Conservation (phyloP, 2,329 filamentous ascomycete genomes). For the Rhinocladiella similis region DNA sequence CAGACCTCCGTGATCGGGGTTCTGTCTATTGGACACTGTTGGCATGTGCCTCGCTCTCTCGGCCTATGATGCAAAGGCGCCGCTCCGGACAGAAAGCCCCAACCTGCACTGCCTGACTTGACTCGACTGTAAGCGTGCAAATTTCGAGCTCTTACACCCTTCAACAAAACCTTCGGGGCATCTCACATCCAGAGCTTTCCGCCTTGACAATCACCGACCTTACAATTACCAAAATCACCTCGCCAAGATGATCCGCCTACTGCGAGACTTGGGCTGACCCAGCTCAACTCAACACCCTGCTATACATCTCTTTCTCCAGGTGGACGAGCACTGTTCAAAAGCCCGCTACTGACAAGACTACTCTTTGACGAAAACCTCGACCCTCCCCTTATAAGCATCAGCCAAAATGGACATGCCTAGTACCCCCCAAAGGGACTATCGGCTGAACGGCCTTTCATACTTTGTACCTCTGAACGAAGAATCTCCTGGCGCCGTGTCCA, state of each 20-base stretch:
- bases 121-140: too few species aligned
- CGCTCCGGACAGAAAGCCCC: too few species aligned
- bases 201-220: too few species aligned
- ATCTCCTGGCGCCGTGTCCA: slow-evolving; percentile 38
- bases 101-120: too few species aligned
- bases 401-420: slow-evolving; percentile 11
- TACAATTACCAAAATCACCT: not conserved
- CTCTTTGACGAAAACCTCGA: not conserved
- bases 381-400: not conserved
- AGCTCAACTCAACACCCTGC: not conserved
- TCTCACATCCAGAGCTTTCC: too few species aligned
- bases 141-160: not conserved
- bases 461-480: slow-evolving; percentile 37
- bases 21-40: too few species aligned
- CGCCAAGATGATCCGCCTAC: not conserved
- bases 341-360: not conserved
- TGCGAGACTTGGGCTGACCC: not conserved
- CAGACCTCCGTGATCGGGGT: too few species aligned
- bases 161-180: not conserved
- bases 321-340: not conserved
- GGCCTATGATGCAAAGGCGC: too few species aligned
- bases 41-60: too few species aligned
- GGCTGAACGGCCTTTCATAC: slow-evolving; percentile 22
- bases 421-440: slow-evolving; percentile 22
- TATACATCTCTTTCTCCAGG: not conserved